A percentile compares a stretch with the other conserved stretches of the same genome.
These are phyloP conservation scores for Letharia lupina DNA, from an alignment of 495 filamentous ascomycete genomes.

Conservation along the genomic window DNA sequence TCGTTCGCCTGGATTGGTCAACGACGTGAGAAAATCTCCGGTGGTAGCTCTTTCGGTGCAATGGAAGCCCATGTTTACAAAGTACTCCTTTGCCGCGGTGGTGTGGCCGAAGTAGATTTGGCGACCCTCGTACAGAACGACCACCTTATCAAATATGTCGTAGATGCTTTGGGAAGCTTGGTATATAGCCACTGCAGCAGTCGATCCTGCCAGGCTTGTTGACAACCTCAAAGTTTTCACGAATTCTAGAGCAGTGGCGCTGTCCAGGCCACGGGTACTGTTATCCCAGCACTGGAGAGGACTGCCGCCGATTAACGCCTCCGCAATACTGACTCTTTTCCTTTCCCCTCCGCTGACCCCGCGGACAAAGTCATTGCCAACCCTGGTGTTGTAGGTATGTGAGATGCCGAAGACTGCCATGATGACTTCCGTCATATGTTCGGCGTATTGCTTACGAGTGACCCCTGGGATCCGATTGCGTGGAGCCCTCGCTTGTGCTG, in stretches of 20 bases:
- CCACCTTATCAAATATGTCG: slow-evolving; percentile 69
- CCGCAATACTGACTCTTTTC: slow-evolving; percentile 76
- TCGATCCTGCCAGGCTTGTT: slow-evolving; percentile 55
- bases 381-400: slow-evolving; percentile 66
- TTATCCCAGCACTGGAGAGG: slow-evolving; percentile 82
- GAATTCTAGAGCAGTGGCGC: slow-evolving; percentile 75
- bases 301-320: slow-evolving; percentile 53
- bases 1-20: slow-evolving; percentile 65
- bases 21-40: slow-evolving; percentile 71
- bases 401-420: slow-evolving; percentile 73
- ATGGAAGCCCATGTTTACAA: slow-evolving; percentile 65
- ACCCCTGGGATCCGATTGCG: slow-evolving; percentile 53
- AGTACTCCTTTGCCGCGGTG: slow-evolving; percentile 56
- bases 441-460: slow-evolving; percentile 48
- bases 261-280: slow-evolving; percentile 72
- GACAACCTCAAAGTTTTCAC: slow-evolving; percentile 57
- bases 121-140: slow-evolving; percentile 71
- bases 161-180: slow-evolving; percentile 73
- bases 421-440: slow-evolving; percentile 62
- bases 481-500: slow-evolving; percentile 60
- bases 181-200: slow-evolving; percentile 73
- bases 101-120: slow-evolving; percentile 74
- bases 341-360: slow-evolving; percentile 77
- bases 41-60: slow-evolving; percentile 66
- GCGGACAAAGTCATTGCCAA: slow-evolving; percentile 72